Conservation (phyloP, 2,329 filamentous ascomycete species). For the Endoconidiophora polonica region DNA sequence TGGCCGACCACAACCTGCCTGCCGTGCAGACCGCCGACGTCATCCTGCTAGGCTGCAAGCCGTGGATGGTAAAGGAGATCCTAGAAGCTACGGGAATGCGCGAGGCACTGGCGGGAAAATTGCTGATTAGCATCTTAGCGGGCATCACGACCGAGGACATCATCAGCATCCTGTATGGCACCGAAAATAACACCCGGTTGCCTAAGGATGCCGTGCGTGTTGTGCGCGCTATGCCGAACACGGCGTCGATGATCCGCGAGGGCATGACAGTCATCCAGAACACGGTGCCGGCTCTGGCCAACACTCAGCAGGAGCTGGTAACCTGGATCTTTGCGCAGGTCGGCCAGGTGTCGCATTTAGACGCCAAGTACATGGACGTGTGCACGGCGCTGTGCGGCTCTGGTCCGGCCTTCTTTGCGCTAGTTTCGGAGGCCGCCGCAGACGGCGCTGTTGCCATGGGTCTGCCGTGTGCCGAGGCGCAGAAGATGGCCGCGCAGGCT, state of each 20-base stretch:
- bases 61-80: conserved; percentile 53
- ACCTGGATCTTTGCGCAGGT: conserved; percentile 65
- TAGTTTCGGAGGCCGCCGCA: conserved; percentile 58
- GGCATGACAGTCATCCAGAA: conserved; percentile 68
- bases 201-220: conserved; percentile 38
- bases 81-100: conserved; percentile 51
- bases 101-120: conserved; percentile 59
- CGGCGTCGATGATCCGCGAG: conserved; percentile 60
- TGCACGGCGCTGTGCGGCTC: conserved; percentile 59
- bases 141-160: conserved; percentile 59
- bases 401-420: conserved; percentile 58
- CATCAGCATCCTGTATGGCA: conserved; percentile 43
- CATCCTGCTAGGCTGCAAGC: conserved; percentile 66
- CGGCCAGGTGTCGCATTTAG: conserved; percentile 52
- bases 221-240: conserved; percentile 74
- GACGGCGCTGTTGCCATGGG: conserved; percentile 71
- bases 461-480: conserved; percentile 53
- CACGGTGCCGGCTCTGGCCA: conserved; percentile 38
- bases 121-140: conserved; percentile 67
- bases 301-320: conserved; percentile 38
- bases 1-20: conserved; percentile 54
- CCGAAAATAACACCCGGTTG: conserved; percentile 19
- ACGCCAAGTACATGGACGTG: conserved; percentile 52
- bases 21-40: conserved; percentile 54
- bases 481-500: conserved; percentile 62